Evolutionary conservation across 306 rosid genomes (phyloP).

Genomic region (Rubus idaeus): DNA sequence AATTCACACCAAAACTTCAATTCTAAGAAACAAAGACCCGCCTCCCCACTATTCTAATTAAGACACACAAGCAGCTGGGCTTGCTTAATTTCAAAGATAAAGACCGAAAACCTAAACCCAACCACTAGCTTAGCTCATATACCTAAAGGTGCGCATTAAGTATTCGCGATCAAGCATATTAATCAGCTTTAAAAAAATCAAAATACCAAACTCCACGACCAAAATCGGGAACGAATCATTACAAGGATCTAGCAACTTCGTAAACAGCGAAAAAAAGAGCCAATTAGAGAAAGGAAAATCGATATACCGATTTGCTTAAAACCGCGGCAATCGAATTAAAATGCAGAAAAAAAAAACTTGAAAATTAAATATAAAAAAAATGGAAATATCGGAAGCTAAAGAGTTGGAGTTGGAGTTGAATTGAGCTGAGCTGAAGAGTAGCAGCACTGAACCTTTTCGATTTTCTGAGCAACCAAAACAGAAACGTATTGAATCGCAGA

Average conservation of each 20-base stretch:
- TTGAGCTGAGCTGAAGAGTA: constrained; percentile 10
- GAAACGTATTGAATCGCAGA: constrained; percentile 4
- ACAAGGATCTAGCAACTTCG: constrained; percentile 7
- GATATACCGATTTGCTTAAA: background rate
- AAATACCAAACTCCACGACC: background rate
- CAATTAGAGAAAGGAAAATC: too few species aligned
- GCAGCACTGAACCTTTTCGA: background rate
- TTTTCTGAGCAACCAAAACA: constrained; percentile 15
- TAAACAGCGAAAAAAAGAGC: background rate
- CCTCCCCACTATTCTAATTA: constrained; percentile 6
- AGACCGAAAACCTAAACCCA: constrained; percentile 19
- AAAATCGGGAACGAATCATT: background rate
- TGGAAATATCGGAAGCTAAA: background rate
- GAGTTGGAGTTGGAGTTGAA: background rate
- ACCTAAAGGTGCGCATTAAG: background rate
- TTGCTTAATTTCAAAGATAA: constrained; percentile 29
- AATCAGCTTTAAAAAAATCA: background rate
- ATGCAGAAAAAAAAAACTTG: background rate
- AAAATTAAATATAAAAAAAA: background rate
- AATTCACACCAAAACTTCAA: constrained; percentile 6
- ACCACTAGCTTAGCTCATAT: background rate
- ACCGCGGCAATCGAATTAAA: background rate
- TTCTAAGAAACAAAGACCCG: constrained; percentile 14
- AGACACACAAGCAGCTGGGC: constrained; percentile 18
- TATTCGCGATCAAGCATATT: background rate